Evolutionary conservation across 805 yeast genomes (phyloP), one percentile per base, ranked within the genome.

Genomic region (Nakazawaea populi): DNA sequence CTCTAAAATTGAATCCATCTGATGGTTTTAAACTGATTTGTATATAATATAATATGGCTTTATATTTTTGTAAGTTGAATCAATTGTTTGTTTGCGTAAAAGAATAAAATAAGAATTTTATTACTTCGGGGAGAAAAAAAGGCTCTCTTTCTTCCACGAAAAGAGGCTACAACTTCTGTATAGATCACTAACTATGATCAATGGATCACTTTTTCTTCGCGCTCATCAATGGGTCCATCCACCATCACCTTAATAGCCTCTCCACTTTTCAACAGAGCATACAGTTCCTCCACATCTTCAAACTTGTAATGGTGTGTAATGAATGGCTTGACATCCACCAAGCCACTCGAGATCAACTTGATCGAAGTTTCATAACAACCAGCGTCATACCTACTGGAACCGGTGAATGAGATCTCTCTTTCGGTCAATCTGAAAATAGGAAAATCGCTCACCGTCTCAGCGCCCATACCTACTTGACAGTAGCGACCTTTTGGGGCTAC

Each of bases 401-500:
- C 96, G 59, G 76, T 80, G 57, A 86, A 72, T 1, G 77, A 72
- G 54, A 87, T 65, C 65, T 89, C 96, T 60, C 82, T 85, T 55
- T 78, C 79, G 42, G 83, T 79, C 49, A 89, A 70, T 53, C 75
- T 80, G 6, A 87, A 79, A 59, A 89, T 79, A 51, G 96, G 96
- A 76, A 89, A 84, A n/a, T 56, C 56, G 52, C 75, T 74, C 54
- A 87, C 75, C 44, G 77, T 73, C 41, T 80, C 83, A 42, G 76
- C 79, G 29, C 95, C 92, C 82, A 87, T 87, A 42, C 96, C 97
- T 35, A 87, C 92, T 67, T 88, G 96, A 35, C 87, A 89, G 59
- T 75, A 82, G 46, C 82, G 72, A 27, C 96, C 96, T 51, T 88
- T 89, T 35, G 80, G 73, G 47, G 70, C 77, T 52, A 87, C 71